Conservation (phyloP, 2,329 filamentous ascomycete species). For the Fusarium redolens region DNA sequence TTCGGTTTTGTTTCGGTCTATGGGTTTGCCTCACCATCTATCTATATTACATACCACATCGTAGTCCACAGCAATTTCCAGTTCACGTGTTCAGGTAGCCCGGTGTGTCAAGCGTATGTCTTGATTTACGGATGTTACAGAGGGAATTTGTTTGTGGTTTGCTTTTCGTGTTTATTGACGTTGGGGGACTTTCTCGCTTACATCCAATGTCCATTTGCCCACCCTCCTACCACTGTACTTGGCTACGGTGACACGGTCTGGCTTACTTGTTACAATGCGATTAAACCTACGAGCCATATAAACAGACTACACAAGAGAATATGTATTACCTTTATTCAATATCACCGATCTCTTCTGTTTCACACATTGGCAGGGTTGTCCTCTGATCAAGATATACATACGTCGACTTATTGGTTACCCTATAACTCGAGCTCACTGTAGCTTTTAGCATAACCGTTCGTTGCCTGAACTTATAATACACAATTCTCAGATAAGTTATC, state of each 20-base stretch:
- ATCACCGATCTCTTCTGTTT: not conserved
- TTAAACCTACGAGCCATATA: not conserved
- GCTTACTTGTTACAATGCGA: not conserved
- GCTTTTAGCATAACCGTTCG: not conserved
- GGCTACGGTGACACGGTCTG: not conserved
- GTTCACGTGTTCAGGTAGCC: not conserved
- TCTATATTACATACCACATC: not conserved
- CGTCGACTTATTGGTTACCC: not conserved
- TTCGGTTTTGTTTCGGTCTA: slow-evolving; percentile 45
- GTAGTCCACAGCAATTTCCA: not conserved
- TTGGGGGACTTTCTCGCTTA: not conserved
- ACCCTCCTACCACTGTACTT: not conserved
- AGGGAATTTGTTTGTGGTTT: not conserved
- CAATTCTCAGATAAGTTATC: not conserved
- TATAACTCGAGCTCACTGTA: not conserved
- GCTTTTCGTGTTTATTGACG: not conserved
- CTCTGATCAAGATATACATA: not conserved
- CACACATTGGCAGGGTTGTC: not conserved
- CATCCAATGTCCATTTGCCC: not conserved
- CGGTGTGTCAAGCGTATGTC: not conserved
- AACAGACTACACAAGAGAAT: not conserved
- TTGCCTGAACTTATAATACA: not conserved
- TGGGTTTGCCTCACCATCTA: not conserved
- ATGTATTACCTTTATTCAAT: not conserved
- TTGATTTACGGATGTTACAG: not conserved